These are phyloP conservation scores for Annulohypoxylon maeteangense DNA, from an alignment of 495 filamentous ascomycete genomes.

Conservation along the genomic window DNA sequence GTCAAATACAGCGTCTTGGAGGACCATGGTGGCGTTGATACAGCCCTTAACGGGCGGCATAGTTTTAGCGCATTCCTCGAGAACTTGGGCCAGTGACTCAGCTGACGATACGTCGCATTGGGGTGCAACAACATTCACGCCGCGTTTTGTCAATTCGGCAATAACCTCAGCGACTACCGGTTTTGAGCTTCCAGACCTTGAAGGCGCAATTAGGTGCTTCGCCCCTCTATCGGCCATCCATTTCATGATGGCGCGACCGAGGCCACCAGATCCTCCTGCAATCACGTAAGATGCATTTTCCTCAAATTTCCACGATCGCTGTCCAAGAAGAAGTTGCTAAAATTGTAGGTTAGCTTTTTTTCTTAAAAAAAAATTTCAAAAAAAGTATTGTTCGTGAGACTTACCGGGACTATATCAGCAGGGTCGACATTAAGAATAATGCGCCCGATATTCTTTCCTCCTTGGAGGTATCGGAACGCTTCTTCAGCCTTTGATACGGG, in stretches of 20 bases:
- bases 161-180: constrained; percentile 38
- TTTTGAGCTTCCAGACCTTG: constrained; percentile 56
- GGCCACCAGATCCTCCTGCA: constrained; percentile 65
- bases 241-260: constrained; percentile 63
- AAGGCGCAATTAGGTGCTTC: constrained; percentile 62
- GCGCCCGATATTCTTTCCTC: constrained; percentile 63
- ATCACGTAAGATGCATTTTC: constrained; percentile 63
- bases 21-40: constrained; percentile 62
- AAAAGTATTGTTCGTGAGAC: constrained; percentile 3
- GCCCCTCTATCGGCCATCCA: constrained; percentile 68
- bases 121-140: constrained; percentile 45
- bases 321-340: constrained; percentile 33
- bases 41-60: constrained; percentile 66
- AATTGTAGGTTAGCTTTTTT: constrained; percentile 10
- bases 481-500: constrained; percentile 55
- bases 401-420: constrained; percentile 47
- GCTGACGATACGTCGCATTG: constrained; percentile 53
- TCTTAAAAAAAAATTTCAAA: background rate
- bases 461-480: constrained; percentile 64
- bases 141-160: constrained; percentile 32
- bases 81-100: constrained; percentile 13
- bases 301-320: constrained; percentile 41
- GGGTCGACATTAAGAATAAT: constrained; percentile 53
- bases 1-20: constrained; percentile 59
- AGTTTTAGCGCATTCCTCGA: constrained; percentile 40